Conservation (phyloP, 352 stramenopile species). For the Phytopythium montanum region DNA sequence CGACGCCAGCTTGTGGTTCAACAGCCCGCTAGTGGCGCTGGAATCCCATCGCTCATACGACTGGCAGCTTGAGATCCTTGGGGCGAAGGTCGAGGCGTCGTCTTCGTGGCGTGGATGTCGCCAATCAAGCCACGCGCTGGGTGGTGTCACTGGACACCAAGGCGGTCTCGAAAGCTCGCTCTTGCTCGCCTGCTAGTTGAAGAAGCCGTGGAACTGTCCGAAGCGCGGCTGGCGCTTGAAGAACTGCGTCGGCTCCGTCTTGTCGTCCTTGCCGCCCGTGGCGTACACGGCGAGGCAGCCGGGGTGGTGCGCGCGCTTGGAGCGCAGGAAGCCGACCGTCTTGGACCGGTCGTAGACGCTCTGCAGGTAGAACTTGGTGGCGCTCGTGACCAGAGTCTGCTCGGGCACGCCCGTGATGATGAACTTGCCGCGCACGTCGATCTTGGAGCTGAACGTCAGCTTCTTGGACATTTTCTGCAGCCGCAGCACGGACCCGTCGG, state of each 20-base stretch:
- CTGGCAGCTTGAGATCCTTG: no score
- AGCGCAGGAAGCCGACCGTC: constrained; percentile 56
- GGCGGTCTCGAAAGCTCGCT: no score
- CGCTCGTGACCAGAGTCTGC: constrained; percentile 50
- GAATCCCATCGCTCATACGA: no score
- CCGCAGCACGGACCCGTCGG: constrained; percentile 49
- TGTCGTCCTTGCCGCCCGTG: constrained; percentile 45
- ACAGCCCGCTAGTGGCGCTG: no score
- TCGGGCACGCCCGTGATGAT: constrained; percentile 62
- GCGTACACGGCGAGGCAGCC: constrained; percentile 59
- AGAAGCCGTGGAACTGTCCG: constrained; percentile 6
- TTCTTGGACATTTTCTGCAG: constrained; percentile 64
- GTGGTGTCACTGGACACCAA: not conserved
- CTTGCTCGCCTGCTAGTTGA: not conserved
- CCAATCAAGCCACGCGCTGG: no score
- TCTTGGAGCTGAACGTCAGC: constrained; percentile 61
- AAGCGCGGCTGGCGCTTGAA: constrained; percentile 36
- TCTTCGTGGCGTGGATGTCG: no score
- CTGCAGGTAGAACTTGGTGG: constrained; percentile 68
- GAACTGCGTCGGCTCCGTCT: constrained; percentile 62
- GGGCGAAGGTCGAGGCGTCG: no score
- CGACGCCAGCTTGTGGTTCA: no score
- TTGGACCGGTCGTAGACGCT: constrained; percentile 67
- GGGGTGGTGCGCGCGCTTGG: constrained; percentile 24
- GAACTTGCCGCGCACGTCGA: constrained; percentile 63